Evolutionary conservation across 1,284 basidiomycete species (phyloP), one percentile per base, ranked within the genome.

Genomic region (Tilletia indica): DNA sequence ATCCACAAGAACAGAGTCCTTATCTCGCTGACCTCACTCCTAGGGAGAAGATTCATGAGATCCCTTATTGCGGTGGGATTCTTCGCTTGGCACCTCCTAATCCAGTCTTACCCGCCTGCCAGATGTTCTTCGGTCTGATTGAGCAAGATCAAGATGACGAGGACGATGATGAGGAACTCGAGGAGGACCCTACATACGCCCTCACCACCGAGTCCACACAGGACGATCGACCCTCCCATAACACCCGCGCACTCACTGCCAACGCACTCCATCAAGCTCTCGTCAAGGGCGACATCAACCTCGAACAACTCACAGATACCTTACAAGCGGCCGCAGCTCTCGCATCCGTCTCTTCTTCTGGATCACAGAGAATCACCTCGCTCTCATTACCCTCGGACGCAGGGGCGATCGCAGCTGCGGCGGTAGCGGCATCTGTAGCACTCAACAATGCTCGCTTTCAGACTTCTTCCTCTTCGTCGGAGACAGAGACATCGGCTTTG

Each of bases 1-100:
- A 54, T 6, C 9, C 19, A 8, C 51, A 54, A 54, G 12, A 8
- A 6, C 51, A 54, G 8, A 76, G 85, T 49, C 85, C 85, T 0
- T 86, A 85, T 81, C 73, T 85, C 6, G 86, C 87, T 54, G 85
- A 88, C 69, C 82, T 87, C 2, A 78, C 80, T 0, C 86, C 86
- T 0, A 80, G 81, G 47, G 80, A 85, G 0, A 78, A 84, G 11
- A 76, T 76, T 3, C 83, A 84, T 71, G 70, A 76, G 1, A 78
- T 88, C 39, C 77, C 81, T 1, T 84, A 86, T 72, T 86, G 86
- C 72, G 82, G 82, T 2, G 79, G 78, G 4, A 58, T 69, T 4
- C 73, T 85, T 21, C 72, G 73, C n/a, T 73, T 85, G 25, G 73
- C 79, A 0, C 71, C 80, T 1, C 85, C 85, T 3, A 77, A 82